Evolutionary conservation across 805 yeast species (phyloP), one percentile per base, ranked within the genome.

Genomic region (Saccharomycopsis synnaedendra): DNA sequence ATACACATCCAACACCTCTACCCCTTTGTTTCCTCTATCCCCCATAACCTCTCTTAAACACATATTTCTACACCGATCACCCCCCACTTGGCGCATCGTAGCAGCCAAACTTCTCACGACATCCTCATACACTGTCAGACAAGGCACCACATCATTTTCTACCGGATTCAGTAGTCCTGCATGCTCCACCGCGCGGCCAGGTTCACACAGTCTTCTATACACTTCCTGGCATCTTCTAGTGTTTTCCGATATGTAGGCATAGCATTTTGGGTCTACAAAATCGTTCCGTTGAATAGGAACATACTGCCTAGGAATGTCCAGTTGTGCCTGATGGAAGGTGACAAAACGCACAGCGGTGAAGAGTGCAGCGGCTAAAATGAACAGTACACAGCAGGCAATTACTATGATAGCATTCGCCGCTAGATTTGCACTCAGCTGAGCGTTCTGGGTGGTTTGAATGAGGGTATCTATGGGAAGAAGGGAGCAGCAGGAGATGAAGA

Each of bases 401-500:
- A 46, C 54, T 4, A 49, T 41, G 34, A 51, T 42, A 5, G 54
- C 40, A 36, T 46, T 51, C 31, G 41, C 41, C 6, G 54, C 54
- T 6, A 51, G 39, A 37, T 49, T 46, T 4, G 41, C 49, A 31
- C 36, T 45, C 19, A 42, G 34, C n/a, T 43, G 46, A 3, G 39
- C 43, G 32, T 46, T 51, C 10, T 46, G 49, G 2, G 54, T 51
- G 36, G 10, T 34, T 28, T 51, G 54, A 39, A 49, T 46, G n/a
- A 51, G 27, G 7, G 52, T 51, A 35, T 51, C 54, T 7, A 51
- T 43, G 8, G 54, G 54, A 5, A 51, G 41, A 11, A 51, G 38
- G 5, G 54, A 43, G 37, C 44, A 39, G 6, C 46, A 11, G 4
- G 44, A 44, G 3, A 51, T 38, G 31, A 51, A 51, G 9, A 49